Conservation (phyloP, 352 stramenopile genomes). For the Globisporangium alternatum region DNA sequence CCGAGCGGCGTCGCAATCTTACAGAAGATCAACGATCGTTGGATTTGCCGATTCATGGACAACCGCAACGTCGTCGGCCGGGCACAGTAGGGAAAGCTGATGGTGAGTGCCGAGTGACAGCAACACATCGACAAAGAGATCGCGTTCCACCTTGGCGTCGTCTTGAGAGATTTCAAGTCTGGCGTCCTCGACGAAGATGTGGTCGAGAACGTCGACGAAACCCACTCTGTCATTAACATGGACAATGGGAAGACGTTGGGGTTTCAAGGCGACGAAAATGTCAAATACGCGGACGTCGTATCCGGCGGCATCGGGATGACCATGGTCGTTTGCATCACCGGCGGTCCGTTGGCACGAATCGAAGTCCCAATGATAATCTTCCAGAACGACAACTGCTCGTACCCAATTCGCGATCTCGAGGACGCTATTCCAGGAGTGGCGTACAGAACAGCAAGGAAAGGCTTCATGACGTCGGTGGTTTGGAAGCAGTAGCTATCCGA, state of each 20-base stretch:
- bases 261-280: neutral
- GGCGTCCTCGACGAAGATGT: slow-evolving; percentile 12
- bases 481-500: neutral
- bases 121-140: slow-evolving; percentile 7
- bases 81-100: neutral
- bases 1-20: neutral
- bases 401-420: neutral
- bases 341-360: neutral
- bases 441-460: neutral
- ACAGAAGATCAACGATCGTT: neutral
- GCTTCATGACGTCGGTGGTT: neutral
- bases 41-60: neutral
- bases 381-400: slow-evolving; percentile 1
- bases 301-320: slow-evolving; percentile 5
- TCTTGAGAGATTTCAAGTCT: slow-evolving; percentile 14
- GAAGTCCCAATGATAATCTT: neutral
- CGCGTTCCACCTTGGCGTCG: slow-evolving; percentile 13
- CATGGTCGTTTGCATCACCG: neutral
- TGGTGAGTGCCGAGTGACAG: neutral
- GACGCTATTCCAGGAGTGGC: neutral
- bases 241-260: slow-evolving; percentile 12
- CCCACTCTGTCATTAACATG: slow-evolving; percentile 20
- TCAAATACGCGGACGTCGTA: slow-evolving; percentile 13
- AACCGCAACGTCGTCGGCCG: neutral
- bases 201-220: slow-evolving; percentile 21